These are phyloP conservation scores for Ochetophila trinervis DNA, from an alignment of 306 rosid genomes.

Conservation along the genomic window DNA sequence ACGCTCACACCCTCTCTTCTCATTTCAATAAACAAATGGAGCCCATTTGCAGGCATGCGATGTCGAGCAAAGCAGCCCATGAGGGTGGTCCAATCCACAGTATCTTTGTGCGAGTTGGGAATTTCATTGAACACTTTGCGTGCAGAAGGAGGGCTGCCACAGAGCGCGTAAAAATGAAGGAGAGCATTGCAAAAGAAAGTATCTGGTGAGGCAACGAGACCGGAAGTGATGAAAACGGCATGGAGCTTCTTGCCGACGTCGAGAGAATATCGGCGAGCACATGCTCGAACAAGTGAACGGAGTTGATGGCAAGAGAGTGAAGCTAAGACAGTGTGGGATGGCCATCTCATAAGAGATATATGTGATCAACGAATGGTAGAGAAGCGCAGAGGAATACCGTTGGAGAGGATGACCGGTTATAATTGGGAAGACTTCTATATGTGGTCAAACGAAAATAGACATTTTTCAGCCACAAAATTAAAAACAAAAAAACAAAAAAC, in stretches of 20 bases:
- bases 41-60: constrained; percentile 31
- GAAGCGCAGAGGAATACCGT: too few species aligned
- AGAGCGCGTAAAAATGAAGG: constrained; percentile 40
- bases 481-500: too few species aligned
- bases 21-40: constrained; percentile 47
- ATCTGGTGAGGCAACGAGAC: constrained; percentile 36
- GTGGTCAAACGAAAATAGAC: too few species aligned
- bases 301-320: constrained; percentile 27
- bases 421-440: too few species aligned
- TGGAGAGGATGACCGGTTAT: too few species aligned
- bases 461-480: too few species aligned
- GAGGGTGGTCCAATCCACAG: constrained; percentile 63
- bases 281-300: constrained; percentile 56
- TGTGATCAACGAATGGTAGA: too few species aligned
- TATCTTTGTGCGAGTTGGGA: constrained; percentile 58
- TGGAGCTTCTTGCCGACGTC: constrained; percentile 57
- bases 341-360: constrained; percentile 39
- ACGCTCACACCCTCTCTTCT: constrained; percentile 25
- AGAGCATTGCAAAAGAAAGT: constrained; percentile 62
- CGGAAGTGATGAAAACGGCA: constrained; percentile 47
- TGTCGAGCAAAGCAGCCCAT: constrained; percentile 43
- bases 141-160: constrained; percentile 21
- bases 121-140: constrained; percentile 53
- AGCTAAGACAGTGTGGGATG: constrained; percentile 19
- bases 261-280: constrained; percentile 50